phyloP scores from a whole-genome alignment of 2,329 filamentous ascomycete species.

The Fusarium incarnatum region DNA sequence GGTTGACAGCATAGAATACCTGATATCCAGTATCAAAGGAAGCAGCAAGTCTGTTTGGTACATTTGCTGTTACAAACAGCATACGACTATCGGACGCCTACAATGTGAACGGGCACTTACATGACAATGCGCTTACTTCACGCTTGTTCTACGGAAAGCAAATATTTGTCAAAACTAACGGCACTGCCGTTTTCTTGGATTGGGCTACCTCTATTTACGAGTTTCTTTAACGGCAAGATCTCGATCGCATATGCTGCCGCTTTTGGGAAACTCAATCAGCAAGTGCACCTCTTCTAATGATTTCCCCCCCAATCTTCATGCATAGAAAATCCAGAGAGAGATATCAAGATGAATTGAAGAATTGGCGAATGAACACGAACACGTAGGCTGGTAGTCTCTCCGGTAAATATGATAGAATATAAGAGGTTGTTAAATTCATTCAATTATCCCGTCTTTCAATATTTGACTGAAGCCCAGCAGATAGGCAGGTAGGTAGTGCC shows the following conservation, averaged over 20 bases:
- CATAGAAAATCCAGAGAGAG: neutral
- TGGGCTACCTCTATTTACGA: neutral
- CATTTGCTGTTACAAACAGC: neutral
- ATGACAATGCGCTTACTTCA: neutral
- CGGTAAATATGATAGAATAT: neutral
- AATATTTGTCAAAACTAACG: conserved; percentile 1
- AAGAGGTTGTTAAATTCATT: neutral
- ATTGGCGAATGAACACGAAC: neutral
- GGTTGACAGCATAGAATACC: neutral
- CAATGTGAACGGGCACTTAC: neutral
- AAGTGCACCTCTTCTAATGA: conserved; percentile 10
- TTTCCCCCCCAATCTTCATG: neutral
- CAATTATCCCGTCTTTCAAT: neutral
- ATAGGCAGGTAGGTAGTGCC: neutral
- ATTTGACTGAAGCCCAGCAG: neutral
- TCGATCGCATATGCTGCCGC: conserved; percentile 26
- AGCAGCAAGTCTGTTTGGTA: neutral
- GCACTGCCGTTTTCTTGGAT: neutral
- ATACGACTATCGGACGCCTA: neutral
- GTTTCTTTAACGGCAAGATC: conserved; percentile 20
- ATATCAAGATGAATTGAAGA: neutral
- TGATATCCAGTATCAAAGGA: neutral
- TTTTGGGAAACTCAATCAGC: conserved; percentile 11
- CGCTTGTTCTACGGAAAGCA: neutral
- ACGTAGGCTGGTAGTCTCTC: neutral